Percentiles rank a stretch among this genome's conserved stretches.
Evolutionary conservation across 192 early-diverging fungal genomes (phyloP).

Genomic region (Coemansia sp.): DNA sequence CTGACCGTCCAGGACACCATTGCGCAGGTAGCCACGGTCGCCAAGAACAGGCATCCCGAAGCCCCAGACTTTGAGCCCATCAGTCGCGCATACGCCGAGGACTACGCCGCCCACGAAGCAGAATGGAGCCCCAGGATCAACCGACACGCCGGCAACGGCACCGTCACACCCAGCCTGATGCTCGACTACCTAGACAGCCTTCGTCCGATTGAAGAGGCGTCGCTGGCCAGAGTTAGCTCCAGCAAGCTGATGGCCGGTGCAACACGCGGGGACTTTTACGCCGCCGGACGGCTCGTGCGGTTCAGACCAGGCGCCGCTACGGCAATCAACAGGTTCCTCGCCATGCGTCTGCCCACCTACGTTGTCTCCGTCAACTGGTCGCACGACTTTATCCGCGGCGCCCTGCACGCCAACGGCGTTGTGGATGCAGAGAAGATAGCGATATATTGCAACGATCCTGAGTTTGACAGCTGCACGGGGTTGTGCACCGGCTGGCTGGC

Average conservation of each 20-base stretch:
- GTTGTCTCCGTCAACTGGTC: conserved; percentile 54
- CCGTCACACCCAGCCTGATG: not conserved
- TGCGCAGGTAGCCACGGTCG: conserved; percentile 15
- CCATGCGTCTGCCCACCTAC: conserved; percentile 12
- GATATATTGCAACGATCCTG: conserved; percentile 29
- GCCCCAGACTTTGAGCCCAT: conserved; percentile 18
- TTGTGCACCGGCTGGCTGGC: conserved; percentile 19
- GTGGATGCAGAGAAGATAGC: conserved; percentile 1
- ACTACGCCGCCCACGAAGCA: conserved; percentile 11
- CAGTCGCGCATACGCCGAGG: conserved; percentile 24
- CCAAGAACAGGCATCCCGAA: conserved; percentile 17
- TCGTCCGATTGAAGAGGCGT: conserved; percentile 28
- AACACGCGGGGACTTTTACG: conserved; percentile 17
- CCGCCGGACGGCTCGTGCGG: conserved; percentile 9
- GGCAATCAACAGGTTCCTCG: conserved; percentile 20
- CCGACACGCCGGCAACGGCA: not conserved
- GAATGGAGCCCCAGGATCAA: conserved; percentile 11
- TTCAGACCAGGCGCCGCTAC: conserved; percentile 25
- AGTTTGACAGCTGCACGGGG: conserved; percentile 17
- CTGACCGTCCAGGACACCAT: conserved; percentile 40
- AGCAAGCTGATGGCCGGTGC: conserved; percentile 23
- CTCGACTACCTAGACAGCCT: conserved; percentile 21
- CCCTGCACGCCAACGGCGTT: conserved; percentile 31
- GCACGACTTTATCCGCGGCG: conserved; percentile 41
- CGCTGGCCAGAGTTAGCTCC: conserved; percentile 20